Base-by-base conservation (phyloP, 2,329 filamentous ascomycete genomes). In the Elsinoe necatrix region DNA sequence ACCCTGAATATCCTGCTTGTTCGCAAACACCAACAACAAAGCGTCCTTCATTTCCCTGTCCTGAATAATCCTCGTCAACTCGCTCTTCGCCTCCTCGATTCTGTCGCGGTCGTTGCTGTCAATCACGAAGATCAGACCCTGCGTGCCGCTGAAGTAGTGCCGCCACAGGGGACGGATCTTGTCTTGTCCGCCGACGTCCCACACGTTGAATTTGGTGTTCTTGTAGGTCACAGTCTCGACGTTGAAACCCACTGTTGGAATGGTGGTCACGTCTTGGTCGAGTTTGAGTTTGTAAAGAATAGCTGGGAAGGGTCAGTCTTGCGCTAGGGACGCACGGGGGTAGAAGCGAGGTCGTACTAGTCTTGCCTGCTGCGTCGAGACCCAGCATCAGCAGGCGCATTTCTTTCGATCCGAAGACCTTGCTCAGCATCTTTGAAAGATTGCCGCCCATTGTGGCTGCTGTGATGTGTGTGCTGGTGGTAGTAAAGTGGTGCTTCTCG, bases 231-330 rank as follows among this genome's bases (percentile, higher is more conserved):
- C 91, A 3, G 90, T 95, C 80, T 97, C 93, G 75, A 98, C 93
- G 80, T 98, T 98, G 86, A 98, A 98, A 70, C 93, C 93, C 71
- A 97, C 95, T 71, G 93, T 98, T 66, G 93, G 93, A 71, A 98
- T 98, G 66, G 93, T 98, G 72, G 93, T 97, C 74, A 97, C 93
- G 73, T 95, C 93, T 81, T 96, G 87, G 78, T 93, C 92, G 71
- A 98, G 88, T 84, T 98, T 98, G 75, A 98, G 85, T 84, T 98
- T 98, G 82, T 98, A 98, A 67, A 98, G 85, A 72, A 98, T 98
- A 68, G 93, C 76, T 78, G 23, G 31, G 23, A 31, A 39, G 35
- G 35, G 25, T 31, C 43, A 37, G 27, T 11, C 41, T 31, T 11
- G 42, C 23, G 41, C 4, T 4, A 43, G 18, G 31, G 37, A 25